phyloP scores from a whole-genome alignment of 805 yeast species.

The Citeromyces nyonsensis region DNA sequence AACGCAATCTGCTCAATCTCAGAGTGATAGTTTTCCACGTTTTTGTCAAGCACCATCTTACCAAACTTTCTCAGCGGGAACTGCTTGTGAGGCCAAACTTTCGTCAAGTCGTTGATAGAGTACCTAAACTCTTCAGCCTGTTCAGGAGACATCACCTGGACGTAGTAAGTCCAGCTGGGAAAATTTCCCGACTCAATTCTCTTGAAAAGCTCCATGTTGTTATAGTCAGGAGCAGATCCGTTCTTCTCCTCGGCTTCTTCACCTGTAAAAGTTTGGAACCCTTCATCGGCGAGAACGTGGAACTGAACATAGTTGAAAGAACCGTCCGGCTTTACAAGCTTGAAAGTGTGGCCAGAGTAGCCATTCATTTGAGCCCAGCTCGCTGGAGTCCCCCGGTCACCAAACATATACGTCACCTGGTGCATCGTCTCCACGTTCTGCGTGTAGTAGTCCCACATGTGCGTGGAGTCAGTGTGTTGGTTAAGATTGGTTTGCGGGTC shows the following conservation, averaged over 20 bases:
- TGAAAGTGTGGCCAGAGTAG: slow-evolving; percentile 51
- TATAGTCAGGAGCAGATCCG: slow-evolving; percentile 36
- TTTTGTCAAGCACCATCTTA: slow-evolving; percentile 33
- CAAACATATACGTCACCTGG: slow-evolving; percentile 40
- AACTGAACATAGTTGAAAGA: slow-evolving; percentile 38
- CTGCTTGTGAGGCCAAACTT: slow-evolving; percentile 40
- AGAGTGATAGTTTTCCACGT: slow-evolving; percentile 36
- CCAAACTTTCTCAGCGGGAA: slow-evolving; percentile 43
- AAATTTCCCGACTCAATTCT: slow-evolving; percentile 29
- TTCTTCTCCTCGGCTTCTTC: slow-evolving; percentile 29
- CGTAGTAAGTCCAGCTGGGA: slow-evolving; percentile 36
- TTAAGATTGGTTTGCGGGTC: slow-evolving; percentile 46
- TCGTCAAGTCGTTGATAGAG: slow-evolving; percentile 36
- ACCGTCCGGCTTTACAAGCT: slow-evolving; percentile 34
- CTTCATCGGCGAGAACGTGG: slow-evolving; percentile 35
- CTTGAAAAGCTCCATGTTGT: slow-evolving; percentile 21
- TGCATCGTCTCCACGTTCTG: slow-evolving; percentile 42
- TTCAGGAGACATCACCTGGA: slow-evolving; percentile 43
- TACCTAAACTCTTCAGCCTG: slow-evolving; percentile 34
- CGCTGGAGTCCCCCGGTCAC: slow-evolving; percentile 45
- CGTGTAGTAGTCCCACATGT: slow-evolving; percentile 41
- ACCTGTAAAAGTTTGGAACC: slow-evolving; percentile 24
- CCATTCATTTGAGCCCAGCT: slow-evolving; percentile 42
- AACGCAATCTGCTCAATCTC: slow-evolving; percentile 46
- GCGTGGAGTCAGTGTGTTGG: slow-evolving; percentile 26